Base-by-base conservation (phyloP, 805 yeast genomes). In the Sungouiozyma ichnusensis region DNA sequence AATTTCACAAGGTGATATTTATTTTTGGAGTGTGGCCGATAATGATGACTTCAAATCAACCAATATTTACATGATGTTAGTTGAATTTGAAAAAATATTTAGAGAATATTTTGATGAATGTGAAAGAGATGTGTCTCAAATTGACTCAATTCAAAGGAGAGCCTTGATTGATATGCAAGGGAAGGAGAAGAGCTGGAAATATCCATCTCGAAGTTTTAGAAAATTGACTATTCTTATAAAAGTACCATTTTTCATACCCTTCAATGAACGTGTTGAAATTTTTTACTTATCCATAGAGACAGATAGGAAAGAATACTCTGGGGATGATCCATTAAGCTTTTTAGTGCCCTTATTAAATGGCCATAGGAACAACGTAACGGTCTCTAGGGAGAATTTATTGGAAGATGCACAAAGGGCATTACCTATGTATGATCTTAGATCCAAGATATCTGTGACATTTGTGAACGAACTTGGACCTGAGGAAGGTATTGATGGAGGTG, bases 401-500 rank as follows among this genome's bases (percentile, higher is more conserved):
- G 80, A 78, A 31, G 96, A 86, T 63, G 88, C 95, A 0, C 84
- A 68, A 55, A 64, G 69, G 1, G 69, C 68, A 4, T 81, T 81
- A 53, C 71, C 73, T 27, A 61, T 71, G 8, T 53, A 66, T 1
- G 63, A 64, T 3, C 73, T 88, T 57, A 86, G 83, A 52, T 55
- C 70, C 7, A 69, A 67, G 31, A 59, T 88, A 8, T 65, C 73
- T 1, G 86, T 92, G 2, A 71, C 71, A 14, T 87, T 92, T 55
- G 66, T 67, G 32, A 83, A 85, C 52, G 74, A 81, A 43, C 76
- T 79, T 62, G 94, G 88, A 2, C 66, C 65, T 14, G 73, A 67
- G 31, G 97, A 90, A 57, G 98, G 98, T 1, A 81, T 90, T 35
- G 98, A 90, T 60, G 98, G 98, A 6, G 98, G 97, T 11, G 98